phyloP scores from a whole-genome alignment of 2,329 filamentous ascomycete species.

The Aspergillus tamarii region DNA sequence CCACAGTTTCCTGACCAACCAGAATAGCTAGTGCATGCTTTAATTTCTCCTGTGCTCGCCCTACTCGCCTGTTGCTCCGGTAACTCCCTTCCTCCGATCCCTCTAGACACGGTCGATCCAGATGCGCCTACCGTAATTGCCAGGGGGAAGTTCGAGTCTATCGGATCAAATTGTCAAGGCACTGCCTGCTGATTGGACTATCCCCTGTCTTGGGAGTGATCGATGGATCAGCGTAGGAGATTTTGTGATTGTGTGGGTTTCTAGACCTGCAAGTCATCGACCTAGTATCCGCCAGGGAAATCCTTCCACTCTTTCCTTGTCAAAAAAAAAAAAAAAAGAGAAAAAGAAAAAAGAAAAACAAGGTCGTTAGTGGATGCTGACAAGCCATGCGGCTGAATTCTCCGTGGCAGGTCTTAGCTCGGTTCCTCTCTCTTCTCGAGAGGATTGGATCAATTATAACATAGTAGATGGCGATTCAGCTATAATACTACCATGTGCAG shows the following conservation, averaged over 20 bases:
- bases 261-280: slow-evolving; percentile 9
- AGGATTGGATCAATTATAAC: not conserved
- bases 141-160: slow-evolving; percentile 12
- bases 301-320: not conserved
- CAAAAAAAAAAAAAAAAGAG: not conserved
- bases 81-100: slow-evolving; percentile 26
- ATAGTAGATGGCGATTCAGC: not conserved
- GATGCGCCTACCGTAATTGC: slow-evolving; percentile 7
- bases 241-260: not conserved
- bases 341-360: not conserved
- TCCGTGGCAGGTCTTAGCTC: not conserved
- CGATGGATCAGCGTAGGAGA: not conserved
- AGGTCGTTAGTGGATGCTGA: not conserved
- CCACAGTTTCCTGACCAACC: slow-evolving; percentile 2
- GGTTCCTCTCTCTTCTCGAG: not conserved
- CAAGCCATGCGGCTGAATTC: not conserved
- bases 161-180: slow-evolving; percentile 8
- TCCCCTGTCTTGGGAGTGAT: not conserved
- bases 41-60: slow-evolving; percentile 2
- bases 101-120: slow-evolving; percentile 5
- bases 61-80: slow-evolving; percentile 19
- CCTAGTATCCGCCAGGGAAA: not conserved
- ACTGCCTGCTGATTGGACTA: slow-evolving; percentile 17
- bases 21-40: not conserved
- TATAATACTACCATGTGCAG: not conserved